Evolutionary conservation across 768 basidiomycete genomes (phyloP).

Genomic region (Rhodocollybia butyracea): DNA sequence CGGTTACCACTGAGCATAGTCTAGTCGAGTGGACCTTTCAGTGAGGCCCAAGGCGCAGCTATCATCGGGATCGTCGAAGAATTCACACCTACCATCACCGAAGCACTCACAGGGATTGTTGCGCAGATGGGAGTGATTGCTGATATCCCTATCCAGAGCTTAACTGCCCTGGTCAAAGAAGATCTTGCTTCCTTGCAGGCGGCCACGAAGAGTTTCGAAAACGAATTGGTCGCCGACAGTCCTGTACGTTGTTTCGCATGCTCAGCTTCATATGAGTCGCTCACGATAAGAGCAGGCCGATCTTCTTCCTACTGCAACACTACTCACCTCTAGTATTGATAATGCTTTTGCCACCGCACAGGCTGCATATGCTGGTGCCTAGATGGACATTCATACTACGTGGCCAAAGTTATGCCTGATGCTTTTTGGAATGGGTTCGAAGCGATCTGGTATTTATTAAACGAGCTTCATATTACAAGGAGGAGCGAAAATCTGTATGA

Average conservation of each 20-base stretch:
- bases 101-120: slow-evolving; percentile 20
- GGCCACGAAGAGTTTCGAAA: slow-evolving; percentile 17
- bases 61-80: slow-evolving; percentile 21
- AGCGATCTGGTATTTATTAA: no score
- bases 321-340: slow-evolving; percentile 15
- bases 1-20: not conserved
- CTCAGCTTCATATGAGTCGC: not conserved
- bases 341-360: slow-evolving; percentile 24
- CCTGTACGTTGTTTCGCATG: slow-evolving; percentile 18
- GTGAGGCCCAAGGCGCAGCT: slow-evolving; percentile 20
- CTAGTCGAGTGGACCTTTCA: slow-evolving; percentile 21
- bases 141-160: slow-evolving; percentile 25
- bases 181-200: slow-evolving; percentile 24
- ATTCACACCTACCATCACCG: slow-evolving; percentile 23
- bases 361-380: slow-evolving; percentile 17
- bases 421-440: no score
- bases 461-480: no score
- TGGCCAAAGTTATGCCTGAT: no score
- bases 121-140: slow-evolving; percentile 24
- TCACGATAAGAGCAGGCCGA: slow-evolving; percentile 16
- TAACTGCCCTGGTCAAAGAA: slow-evolving; percentile 24
- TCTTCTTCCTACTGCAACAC: slow-evolving; percentile 15
- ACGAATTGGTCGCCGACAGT: slow-evolving; percentile 21
- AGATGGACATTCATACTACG: not conserved
- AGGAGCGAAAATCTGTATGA: no score